Percentiles rank a stretch among this genome's conserved stretches.
phyloP scores from a whole-genome alignment of 306 rosid species.

The Castanea sativa region DNA sequence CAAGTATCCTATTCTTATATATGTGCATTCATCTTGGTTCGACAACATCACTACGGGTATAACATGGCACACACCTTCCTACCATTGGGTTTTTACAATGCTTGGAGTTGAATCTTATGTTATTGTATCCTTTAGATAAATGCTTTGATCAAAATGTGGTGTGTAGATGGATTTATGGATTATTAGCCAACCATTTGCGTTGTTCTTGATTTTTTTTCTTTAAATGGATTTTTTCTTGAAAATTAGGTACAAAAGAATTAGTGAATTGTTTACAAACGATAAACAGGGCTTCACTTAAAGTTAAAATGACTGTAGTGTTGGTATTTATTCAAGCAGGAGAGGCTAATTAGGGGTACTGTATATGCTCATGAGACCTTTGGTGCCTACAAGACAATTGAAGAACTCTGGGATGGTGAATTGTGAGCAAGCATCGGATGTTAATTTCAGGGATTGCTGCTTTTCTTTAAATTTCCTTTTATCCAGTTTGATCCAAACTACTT shows the following conservation, averaged over 20 bases:
- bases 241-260: no score
- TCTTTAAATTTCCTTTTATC: not conserved
- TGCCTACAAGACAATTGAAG: conserved; percentile 44
- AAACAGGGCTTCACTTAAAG: not conserved
- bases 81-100: not conserved
- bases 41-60: not conserved
- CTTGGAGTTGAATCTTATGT: not conserved
- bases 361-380: conserved; percentile 39
- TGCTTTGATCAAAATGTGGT: not conserved
- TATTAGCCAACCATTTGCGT: not conserved
- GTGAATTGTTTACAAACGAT: not conserved
- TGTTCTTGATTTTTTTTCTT: not conserved
- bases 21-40: not conserved
- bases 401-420: conserved; percentile 63
- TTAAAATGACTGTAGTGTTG: not conserved
- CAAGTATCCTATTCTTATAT: conserved; percentile 20
- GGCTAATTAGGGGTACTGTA: conserved; percentile 32
- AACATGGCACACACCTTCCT: not conserved
- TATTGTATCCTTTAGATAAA: not conserved
- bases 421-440: conserved; percentile 25
- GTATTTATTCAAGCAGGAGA: conserved; percentile 45
- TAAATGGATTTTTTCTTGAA: no score
- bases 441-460: not conserved
- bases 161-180: not conserved
- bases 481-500: not conserved